Base-by-base conservation (phyloP, 2,329 filamentous ascomycete species). In the Penicillium sp. region DNA sequence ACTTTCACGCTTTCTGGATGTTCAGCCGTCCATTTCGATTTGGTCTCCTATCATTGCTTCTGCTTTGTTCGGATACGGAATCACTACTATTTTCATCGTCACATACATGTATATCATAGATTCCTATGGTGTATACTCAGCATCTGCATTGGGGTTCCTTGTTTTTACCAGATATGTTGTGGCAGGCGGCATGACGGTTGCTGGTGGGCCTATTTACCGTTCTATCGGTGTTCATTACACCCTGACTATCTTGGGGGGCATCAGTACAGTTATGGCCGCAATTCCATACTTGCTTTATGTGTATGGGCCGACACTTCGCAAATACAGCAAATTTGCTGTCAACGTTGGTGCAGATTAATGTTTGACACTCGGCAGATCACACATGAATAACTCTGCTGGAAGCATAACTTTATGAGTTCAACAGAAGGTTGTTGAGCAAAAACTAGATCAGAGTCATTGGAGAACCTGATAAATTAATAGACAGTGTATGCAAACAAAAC, bases 71-170 rank as follows among this genome's bases (percentile, higher is more conserved):
- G 82, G 82, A 3, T 80, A 77, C 57, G 80, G 78, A 2, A 74
- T 81, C 38, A 73, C 78, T 5, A 73, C 74, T 23, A 73, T 83
- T 7, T 83, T 82, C 65, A 78, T 82, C 55, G 75, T 72, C 50
- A 75, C 73, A 40, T 82, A 82, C 54, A 76, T 82, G 71, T 86
- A 86, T 64, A 78, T 86, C 59, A 84, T 85, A 56, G 82, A 85
- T 61, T 75, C 75, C 7, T 86, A 85, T 56, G 79, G 79, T 37
- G 73, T 73, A 1, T 82, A 81, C 54, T 76, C 82, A 0, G 82
- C 81, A 2, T 77, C 72, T 1, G 81, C 80, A 0, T 66, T 83
- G 27, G 77, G 75, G 0, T 68, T 75, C 31, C 63, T 77, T 5
- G 76, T 75, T 0, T 68, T 80, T 17, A 70, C 71, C 0, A 70